A percentile compares a stretch with the other conserved stretches of the same genome.
These are phyloP conservation scores for Rhizodiscina lignyota DNA, from an alignment of 495 filamentous ascomycete genomes.

Conservation along the genomic window DNA sequence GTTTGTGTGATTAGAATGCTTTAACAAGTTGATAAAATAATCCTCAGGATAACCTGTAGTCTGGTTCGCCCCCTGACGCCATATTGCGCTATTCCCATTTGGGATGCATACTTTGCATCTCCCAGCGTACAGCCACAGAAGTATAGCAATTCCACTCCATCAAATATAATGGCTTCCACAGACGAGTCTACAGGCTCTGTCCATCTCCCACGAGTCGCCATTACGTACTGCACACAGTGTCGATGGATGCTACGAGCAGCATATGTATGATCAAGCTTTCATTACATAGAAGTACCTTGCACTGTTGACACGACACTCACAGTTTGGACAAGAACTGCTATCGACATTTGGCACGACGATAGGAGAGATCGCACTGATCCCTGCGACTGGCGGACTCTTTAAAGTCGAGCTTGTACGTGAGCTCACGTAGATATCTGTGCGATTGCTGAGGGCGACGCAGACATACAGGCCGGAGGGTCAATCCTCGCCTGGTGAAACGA, in stretches of 20 bases:
- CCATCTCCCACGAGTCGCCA: conserved; percentile 21
- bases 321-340: conserved; percentile 95
- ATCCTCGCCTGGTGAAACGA: no score
- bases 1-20: no score
- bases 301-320: background rate
- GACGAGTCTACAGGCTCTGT: no score
- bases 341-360: conserved; percentile 81
- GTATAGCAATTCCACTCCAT: no score
- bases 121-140: no score
- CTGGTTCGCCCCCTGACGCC: no score
- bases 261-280: conserved; percentile 18
- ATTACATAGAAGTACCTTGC: background rate
- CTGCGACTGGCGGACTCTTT: conserved; percentile 73
- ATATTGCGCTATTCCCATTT: no score
- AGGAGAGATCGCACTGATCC: conserved; percentile 82
- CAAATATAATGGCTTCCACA: no score
- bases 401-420: conserved; percentile 22
- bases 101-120: no score
- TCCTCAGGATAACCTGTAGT: no score
- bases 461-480: conserved; percentile 3
- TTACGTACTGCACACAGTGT: conserved; percentile 28
- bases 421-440: conserved; percentile 25
- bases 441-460: background rate
- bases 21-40: no score
- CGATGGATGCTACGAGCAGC: conserved; percentile 76